A percentile compares a stretch with the other conserved stretches of the same genome.
Evolutionary conservation across 192 early-diverging fungal species (phyloP).

Genomic region (Backusella tuberculispora): DNA sequence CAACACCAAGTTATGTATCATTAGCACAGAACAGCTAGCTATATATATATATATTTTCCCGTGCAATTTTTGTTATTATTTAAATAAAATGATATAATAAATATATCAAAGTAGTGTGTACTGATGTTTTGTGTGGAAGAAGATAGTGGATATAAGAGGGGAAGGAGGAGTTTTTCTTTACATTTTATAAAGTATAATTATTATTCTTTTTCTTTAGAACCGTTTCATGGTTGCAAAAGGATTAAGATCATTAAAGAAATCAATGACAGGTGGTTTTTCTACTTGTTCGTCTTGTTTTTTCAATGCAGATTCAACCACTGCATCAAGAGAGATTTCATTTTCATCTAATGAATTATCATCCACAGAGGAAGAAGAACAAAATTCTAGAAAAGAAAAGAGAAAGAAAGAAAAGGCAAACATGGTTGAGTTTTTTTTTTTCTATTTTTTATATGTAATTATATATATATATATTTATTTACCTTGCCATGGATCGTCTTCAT

Average conservation of each 20-base stretch:
- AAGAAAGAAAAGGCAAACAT: background rate
- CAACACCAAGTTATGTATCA: conserved; percentile 77
- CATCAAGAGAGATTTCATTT: background rate
- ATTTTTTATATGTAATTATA: background rate
- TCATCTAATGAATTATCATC: conserved; percentile 18
- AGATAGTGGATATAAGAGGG: background rate
- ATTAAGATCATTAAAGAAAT: conserved; percentile 9
- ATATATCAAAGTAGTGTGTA: background rate
- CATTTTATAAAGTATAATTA: background rate
- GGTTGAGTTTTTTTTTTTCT: background rate
- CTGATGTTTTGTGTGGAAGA: background rate
- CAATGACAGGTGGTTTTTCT: background rate
- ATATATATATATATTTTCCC: no score
- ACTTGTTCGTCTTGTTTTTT: background rate
- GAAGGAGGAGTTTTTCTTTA: background rate
- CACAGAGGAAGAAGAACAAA: conserved; percentile 19
- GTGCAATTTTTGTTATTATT: background rate
- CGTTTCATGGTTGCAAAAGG: conserved; percentile 3
- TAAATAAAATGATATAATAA: background rate
- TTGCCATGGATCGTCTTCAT: conserved; percentile 18
- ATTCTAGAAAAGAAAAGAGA: conserved; percentile 1
- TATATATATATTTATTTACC: background rate
- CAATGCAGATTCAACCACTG: background rate
- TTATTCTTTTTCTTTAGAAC: background rate
- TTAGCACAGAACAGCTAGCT: conserved; percentile 55